Evolutionary conservation across 176 grass and related monocot species (phyloP).

Genomic region (Bromus sterilis): DNA sequence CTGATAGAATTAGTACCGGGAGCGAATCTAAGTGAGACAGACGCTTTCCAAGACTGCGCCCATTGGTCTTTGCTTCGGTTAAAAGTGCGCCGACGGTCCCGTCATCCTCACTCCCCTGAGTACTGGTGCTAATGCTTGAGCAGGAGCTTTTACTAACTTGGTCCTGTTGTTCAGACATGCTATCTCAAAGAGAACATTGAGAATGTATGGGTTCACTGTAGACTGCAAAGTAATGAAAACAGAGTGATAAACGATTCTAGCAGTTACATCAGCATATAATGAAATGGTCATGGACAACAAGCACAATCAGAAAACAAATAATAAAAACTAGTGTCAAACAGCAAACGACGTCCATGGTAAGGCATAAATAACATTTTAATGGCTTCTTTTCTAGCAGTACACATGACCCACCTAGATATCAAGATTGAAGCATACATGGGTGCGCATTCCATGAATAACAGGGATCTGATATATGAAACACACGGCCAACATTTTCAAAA

Average conservation of each 20-base stretch:
- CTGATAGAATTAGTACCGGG: conserved; percentile 50
- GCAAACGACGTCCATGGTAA: too few relatives aligned
- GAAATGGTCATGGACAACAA: not conserved
- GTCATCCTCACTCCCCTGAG: conserved; percentile 72
- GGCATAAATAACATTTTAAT: too few relatives aligned
- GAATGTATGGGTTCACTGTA: not conserved
- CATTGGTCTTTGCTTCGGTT: conserved; percentile 61
- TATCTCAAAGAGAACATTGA: conserved; percentile 48
- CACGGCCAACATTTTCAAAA: not conserved
- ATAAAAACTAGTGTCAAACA: too few relatives aligned
- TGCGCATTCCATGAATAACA: not conserved
- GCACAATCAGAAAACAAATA: too few relatives aligned
- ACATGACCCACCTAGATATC: not conserved
- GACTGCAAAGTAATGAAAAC: conserved; percentile 1
- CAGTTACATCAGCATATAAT: not conserved
- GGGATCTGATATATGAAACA: not conserved
- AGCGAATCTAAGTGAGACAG: conserved; percentile 94
- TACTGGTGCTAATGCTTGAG: conserved; percentile 81
- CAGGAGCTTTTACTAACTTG: conserved; percentile 78
- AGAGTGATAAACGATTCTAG: not conserved
- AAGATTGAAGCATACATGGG: not conserved
- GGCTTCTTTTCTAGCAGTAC: not conserved
- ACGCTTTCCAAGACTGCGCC: conserved; percentile 71
- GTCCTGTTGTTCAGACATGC: conserved; percentile 71
- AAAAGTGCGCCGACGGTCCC: conserved; percentile 69